Evolutionary conservation across 73 alveolate species (phyloP).

Genomic region (Paramecium sexaurelia): DNA sequence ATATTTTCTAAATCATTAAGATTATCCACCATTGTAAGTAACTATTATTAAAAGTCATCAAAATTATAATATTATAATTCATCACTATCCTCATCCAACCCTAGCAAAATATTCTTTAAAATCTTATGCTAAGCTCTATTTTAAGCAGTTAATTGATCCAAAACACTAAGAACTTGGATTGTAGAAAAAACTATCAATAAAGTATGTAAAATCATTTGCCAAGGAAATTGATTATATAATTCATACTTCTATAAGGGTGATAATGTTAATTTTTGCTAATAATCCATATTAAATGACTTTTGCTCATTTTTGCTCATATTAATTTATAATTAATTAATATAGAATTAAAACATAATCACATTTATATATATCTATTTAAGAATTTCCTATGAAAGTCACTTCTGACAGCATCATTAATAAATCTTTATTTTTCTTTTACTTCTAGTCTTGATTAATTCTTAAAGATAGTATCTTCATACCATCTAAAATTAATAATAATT

Average conservation of each 20-base stretch:
- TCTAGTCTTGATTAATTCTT: slow-evolving; percentile 91
- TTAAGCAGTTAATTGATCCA: slow-evolving; percentile 48
- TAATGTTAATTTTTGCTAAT: background rate
- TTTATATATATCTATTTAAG: slow-evolving; percentile 84
- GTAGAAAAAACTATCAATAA: slow-evolving; percentile 58
- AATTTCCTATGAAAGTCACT: slow-evolving; percentile 96
- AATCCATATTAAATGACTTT: slow-evolving; percentile 24
- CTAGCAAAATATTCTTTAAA: slow-evolving; percentile 34
- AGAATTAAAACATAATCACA: slow-evolving; percentile 44
- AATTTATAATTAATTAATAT: slow-evolving; percentile 33
- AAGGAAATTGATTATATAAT: slow-evolving; percentile 47
- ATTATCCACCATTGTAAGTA: background rate
- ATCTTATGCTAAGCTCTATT: slow-evolving; percentile 62
- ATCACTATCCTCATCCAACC: slow-evolving; percentile 58
- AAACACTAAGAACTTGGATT: slow-evolving; percentile 45
- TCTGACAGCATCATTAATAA: slow-evolving; percentile 96
- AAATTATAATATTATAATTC: slow-evolving; percentile 33
- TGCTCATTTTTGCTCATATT: background rate
- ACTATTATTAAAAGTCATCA: slow-evolving; percentile 35
- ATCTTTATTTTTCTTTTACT: slow-evolving; percentile 90
- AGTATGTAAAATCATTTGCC: slow-evolving; percentile 55
- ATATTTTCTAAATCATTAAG: background rate
- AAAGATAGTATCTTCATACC: slow-evolving; percentile 98
- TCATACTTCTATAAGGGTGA: background rate
- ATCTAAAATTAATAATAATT: slow-evolving; percentile 51